phyloP scores from a whole-genome alignment of 2,329 filamentous ascomycete species.

The Microsporum canis region DNA sequence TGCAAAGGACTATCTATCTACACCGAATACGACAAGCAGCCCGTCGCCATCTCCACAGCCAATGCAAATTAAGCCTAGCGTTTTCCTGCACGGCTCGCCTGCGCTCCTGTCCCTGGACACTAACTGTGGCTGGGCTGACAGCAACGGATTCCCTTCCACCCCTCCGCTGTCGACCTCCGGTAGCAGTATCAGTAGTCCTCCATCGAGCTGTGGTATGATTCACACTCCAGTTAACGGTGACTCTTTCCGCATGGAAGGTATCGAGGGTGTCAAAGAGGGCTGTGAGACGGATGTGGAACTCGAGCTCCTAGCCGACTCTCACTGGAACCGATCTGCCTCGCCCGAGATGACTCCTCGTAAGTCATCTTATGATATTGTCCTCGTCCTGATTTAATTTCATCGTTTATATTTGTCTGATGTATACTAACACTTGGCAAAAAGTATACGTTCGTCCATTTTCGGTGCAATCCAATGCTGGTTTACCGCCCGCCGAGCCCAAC shows the following conservation, averaged over 20 bases:
- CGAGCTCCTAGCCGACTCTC: constrained; percentile 60
- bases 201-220: constrained; percentile 60
- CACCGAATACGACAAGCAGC: neutral
- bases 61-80: constrained; percentile 62
- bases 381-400: constrained; percentile 4
- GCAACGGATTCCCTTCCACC: constrained; percentile 68
- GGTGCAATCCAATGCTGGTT: constrained; percentile 37
- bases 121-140: constrained; percentile 52
- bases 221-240: constrained; percentile 73
- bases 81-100: constrained; percentile 49
- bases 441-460: constrained; percentile 58
- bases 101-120: constrained; percentile 58
- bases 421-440: constrained; percentile 19
- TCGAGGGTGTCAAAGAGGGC: constrained; percentile 57
- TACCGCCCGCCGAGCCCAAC: constrained; percentile 6
- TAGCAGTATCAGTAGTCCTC: constrained; percentile 76
- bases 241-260: constrained; percentile 60
- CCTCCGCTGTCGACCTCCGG: constrained; percentile 76
- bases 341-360: constrained; percentile 86
- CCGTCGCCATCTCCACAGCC: constrained; percentile 65
- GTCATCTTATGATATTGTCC: constrained; percentile 29
- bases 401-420: constrained; percentile 2
- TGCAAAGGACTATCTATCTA: neutral
- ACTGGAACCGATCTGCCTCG: constrained; percentile 67
- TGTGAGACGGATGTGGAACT: constrained; percentile 59